A percentile compares a stretch with the other conserved stretches of the same genome.
Evolutionary conservation across 1,284 basidiomycete genomes (phyloP).

Genomic region (Ustilago sp.): DNA sequence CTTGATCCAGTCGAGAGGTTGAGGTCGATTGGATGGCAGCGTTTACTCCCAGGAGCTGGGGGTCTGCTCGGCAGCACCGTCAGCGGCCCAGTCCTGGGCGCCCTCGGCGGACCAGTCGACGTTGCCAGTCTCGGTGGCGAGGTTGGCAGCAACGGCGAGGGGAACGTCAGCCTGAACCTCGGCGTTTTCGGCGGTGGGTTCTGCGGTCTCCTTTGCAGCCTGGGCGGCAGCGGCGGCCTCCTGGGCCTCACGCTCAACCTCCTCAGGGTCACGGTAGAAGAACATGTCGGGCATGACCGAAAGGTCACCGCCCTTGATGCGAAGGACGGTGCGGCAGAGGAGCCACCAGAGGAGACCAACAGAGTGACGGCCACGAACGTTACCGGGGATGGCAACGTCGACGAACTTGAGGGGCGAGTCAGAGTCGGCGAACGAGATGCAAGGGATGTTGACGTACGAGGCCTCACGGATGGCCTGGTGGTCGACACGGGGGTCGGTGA

Average conservation of each 20-base stretch:
- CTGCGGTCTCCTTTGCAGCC: slow-evolving; percentile 60
- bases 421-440: slow-evolving; percentile 98
- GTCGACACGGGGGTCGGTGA: slow-evolving; percentile 98
- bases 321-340: slow-evolving; percentile 95
- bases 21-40: slow-evolving; percentile 4
- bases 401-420: slow-evolving; percentile 97
- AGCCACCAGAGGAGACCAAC: slow-evolving; percentile 99
- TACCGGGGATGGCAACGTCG: slow-evolving; percentile 97
- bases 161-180: slow-evolving; percentile 75
- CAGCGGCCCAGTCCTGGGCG: slow-evolving; percentile 70
- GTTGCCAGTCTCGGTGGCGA: slow-evolving; percentile 69
- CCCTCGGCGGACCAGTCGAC: slow-evolving; percentile 83
- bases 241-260: slow-evolving; percentile 96
- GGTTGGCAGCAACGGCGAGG: slow-evolving; percentile 56
- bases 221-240: slow-evolving; percentile 76
- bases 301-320: slow-evolving; percentile 94
- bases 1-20: slow-evolving; percentile 5
- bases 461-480: slow-evolving; percentile 99
- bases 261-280: slow-evolving; percentile 99
- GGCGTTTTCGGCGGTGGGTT: slow-evolving; percentile 73
- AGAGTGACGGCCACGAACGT: slow-evolving; percentile 98
- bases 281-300: slow-evolving; percentile 99
- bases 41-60: slow-evolving; percentile 55
- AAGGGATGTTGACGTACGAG: slow-evolving; percentile 99
- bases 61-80: slow-evolving; percentile 53